Percentiles rank a stretch among this genome's conserved stretches.
Conservation (phyloP, 1,284 basidiomycete genomes). For the Moesziomyces antarcticus region DNA sequence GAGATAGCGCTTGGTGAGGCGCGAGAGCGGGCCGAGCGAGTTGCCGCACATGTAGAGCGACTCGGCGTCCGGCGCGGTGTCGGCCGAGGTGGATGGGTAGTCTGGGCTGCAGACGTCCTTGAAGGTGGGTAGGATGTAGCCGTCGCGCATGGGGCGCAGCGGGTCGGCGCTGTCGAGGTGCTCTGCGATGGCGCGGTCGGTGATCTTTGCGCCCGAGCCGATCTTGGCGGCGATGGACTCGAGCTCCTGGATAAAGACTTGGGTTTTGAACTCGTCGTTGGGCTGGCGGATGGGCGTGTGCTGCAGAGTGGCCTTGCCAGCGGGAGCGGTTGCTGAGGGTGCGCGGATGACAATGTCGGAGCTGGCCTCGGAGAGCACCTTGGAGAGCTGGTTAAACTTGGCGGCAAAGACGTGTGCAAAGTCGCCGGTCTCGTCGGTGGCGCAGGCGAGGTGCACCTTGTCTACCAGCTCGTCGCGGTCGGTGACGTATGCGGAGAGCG, state of each 20-base stretch:
- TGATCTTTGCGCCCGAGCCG: conserved; percentile 25
- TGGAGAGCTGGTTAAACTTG: conserved; percentile 42
- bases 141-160: conserved; percentile 40
- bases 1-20: conserved; percentile 78
- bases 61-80: conserved; percentile 32
- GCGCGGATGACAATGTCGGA: conserved; percentile 18
- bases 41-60: conserved; percentile 94
- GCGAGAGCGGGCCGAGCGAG: conserved; percentile 86
- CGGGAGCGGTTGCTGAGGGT: not conserved
- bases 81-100: conserved; percentile 20
- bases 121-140: conserved; percentile 52
- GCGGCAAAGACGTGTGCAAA: conserved; percentile 36
- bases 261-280: conserved; percentile 36
- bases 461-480: conserved; percentile 39
- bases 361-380: conserved; percentile 44
- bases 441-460: conserved; percentile 31
- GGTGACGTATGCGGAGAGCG: conserved; percentile 42
- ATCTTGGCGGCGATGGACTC: conserved; percentile 41
- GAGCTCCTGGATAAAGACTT: conserved; percentile 34
- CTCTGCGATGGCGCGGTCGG: conserved; percentile 42
- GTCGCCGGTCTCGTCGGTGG: conserved; percentile 36
- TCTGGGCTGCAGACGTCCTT: conserved; percentile 42
- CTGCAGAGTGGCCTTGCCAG: conserved; percentile 6
- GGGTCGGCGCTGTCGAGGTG: conserved; percentile 45
- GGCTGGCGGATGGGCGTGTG: conserved; percentile 20